These are phyloP conservation scores for Cystobasidiaceae sp. DNA, from an alignment of 1,284 basidiomycete genomes.

Conservation along the genomic window DNA sequence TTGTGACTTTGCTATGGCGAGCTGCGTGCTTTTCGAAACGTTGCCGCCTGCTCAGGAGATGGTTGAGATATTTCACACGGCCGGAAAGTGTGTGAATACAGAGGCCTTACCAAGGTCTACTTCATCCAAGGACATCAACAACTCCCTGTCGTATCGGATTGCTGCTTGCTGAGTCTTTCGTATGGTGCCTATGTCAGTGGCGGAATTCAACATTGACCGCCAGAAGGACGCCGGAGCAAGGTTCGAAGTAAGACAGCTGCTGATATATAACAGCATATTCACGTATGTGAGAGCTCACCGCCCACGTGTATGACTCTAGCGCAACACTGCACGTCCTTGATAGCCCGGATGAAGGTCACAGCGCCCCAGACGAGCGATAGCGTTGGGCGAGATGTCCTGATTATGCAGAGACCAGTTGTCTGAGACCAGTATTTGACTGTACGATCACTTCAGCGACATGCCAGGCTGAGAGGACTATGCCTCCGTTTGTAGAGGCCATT, in stretches of 20 bases:
- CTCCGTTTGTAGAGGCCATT: neutral
- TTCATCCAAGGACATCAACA: conserved; percentile 33
- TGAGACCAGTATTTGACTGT: conserved; percentile 43
- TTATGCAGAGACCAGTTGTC: conserved; percentile 36
- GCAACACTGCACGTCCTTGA: conserved; percentile 35
- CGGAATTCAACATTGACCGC: neutral
- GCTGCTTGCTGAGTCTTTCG: conserved; percentile 42
- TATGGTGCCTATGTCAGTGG: conserved; percentile 36
- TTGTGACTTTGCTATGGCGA: conserved; percentile 13
- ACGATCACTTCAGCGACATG: neutral
- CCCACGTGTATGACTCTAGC: conserved; percentile 38
- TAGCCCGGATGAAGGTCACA: conserved; percentile 36
- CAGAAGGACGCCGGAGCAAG: neutral
- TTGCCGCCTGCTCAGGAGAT: neutral
- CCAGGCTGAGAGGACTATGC: neutral
- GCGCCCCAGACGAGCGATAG: conserved; percentile 38
- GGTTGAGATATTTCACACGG: neutral
- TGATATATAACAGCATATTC: neutral
- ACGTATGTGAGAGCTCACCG: conserved; percentile 30
- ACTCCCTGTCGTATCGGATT: conserved; percentile 37
- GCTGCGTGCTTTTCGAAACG: conserved; percentile 8
- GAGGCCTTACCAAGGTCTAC: neutral
- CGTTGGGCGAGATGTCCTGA: conserved; percentile 39
- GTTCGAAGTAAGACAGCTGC: no score
- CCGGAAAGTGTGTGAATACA: neutral